These are phyloP conservation scores for Neotropicomus parvogracilis DNA, from an alignment of 1,284 basidiomycete species.

Conservation along the genomic window DNA sequence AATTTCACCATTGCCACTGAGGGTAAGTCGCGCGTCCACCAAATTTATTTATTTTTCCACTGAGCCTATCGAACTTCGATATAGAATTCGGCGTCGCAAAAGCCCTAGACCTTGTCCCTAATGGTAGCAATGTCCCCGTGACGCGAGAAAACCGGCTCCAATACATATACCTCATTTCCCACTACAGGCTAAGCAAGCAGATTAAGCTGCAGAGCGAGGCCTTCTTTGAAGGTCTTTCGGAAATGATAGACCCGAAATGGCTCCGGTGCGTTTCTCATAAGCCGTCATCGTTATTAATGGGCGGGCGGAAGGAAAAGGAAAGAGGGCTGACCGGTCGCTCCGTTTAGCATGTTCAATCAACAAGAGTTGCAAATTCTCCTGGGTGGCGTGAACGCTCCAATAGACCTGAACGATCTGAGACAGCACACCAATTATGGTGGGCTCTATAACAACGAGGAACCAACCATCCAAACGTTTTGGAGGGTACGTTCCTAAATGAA, in stretches of 20 bases:
- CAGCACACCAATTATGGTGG: conserved; percentile 77
- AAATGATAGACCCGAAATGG: conserved; percentile 90
- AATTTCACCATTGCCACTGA: conserved; percentile 90
- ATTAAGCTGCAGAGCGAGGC: conserved; percentile 84
- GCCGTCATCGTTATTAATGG: neutral
- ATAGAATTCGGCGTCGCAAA: conserved; percentile 84
- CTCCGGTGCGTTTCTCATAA: conserved; percentile 52
- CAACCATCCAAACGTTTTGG: conserved; percentile 77
- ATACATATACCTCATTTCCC: conserved; percentile 89
- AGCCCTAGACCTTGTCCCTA: conserved; percentile 77
- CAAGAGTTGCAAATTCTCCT: conserved; percentile 85
- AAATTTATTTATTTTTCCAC: neutral
- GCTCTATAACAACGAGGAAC: conserved; percentile 63
- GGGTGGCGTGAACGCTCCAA: conserved; percentile 78
- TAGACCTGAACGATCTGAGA: conserved; percentile 80
- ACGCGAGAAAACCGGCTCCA: conserved; percentile 87
- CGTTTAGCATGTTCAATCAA: conserved; percentile 86
- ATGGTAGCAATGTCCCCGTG: conserved; percentile 83
- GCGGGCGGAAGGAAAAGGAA: neutral
- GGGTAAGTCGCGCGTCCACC: conserved; percentile 41
- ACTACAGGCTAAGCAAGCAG: conserved; percentile 87
- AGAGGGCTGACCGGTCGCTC: conserved; percentile 8
- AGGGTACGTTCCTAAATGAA: conserved; percentile 41
- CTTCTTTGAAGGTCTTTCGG: conserved; percentile 82
- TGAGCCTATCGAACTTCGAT: neutral